Percentiles rank a stretch among this genome's conserved stretches.
Evolutionary conservation across 352 stramenopile genomes (phyloP).

Genomic region (Globisporangium okanoganense): DNA sequence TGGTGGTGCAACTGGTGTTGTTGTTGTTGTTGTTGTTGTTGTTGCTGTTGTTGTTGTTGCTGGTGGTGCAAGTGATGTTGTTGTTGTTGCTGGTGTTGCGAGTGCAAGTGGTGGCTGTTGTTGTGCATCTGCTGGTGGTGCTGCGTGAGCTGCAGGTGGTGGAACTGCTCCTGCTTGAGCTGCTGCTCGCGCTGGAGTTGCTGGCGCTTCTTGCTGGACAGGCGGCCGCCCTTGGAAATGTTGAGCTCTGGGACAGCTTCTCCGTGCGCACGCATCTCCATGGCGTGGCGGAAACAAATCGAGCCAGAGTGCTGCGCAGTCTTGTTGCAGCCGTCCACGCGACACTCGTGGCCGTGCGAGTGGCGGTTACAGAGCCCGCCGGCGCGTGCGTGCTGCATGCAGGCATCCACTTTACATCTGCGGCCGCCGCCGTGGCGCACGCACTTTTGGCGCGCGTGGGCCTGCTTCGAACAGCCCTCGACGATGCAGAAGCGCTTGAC

Average conservation of each 20-base stretch:
- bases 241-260: conserved; percentile 71
- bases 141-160: conserved; percentile 69
- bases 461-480: conserved; percentile 75
- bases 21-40: conserved; percentile 11
- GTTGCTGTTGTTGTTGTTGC: conserved; percentile 19
- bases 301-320: conserved; percentile 74
- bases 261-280: conserved; percentile 67
- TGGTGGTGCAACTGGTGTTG: conserved; percentile 15
- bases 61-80: conserved; percentile 5
- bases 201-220: conserved; percentile 70
- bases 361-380: conserved; percentile 73
- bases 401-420: conserved; percentile 65
- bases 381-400: conserved; percentile 70
- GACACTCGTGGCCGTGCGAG: conserved; percentile 69
- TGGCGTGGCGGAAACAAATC: conserved; percentile 75
- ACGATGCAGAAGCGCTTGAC: conserved; percentile 83
- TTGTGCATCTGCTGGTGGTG: conserved; percentile 43
- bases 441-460: conserved; percentile 70
- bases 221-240: conserved; percentile 67
- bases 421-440: conserved; percentile 70
- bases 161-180: conserved; percentile 75
- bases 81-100: conserved; percentile 25
- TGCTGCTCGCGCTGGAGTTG: conserved; percentile 65
- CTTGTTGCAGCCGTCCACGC: conserved; percentile 77
- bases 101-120: conserved; percentile 22